Percentiles rank a stretch among this genome's conserved stretches.
phyloP scores from a whole-genome alignment of 2,329 filamentous ascomycete species.

The Penicillium frequentans region DNA sequence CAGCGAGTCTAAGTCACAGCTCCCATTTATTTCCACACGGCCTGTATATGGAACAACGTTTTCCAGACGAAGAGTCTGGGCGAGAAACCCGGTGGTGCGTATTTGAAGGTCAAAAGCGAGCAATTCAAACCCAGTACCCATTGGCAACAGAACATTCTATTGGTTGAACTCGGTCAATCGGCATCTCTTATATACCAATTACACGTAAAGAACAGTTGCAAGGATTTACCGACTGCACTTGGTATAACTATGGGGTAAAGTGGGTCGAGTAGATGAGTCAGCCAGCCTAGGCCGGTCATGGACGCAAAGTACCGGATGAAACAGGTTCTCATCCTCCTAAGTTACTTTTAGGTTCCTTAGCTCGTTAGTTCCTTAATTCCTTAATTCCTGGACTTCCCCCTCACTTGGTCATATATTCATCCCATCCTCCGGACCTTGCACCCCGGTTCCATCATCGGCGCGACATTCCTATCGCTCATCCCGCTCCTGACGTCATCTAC shows the following conservation, averaged over 20 bases:
- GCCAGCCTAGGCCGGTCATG: too few species aligned
- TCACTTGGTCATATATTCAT: not conserved
- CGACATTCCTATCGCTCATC: not conserved
- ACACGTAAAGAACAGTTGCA: too few species aligned
- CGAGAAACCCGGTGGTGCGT: not conserved
- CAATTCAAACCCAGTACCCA: not conserved
- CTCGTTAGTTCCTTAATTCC: not conserved
- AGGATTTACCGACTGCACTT: too few species aligned
- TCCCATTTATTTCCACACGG: not conserved
- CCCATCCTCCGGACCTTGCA: not conserved
- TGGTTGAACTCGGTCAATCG: too few species aligned
- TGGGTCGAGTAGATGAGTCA: too few species aligned
- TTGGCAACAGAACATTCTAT: too few species aligned
- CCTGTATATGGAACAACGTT: not conserved
- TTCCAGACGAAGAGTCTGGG: conserved; percentile 3
- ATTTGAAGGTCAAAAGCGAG: not conserved
- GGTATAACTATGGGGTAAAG: too few species aligned
- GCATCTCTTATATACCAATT: too few species aligned
- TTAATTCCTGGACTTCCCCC: not conserved
- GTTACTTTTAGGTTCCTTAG: too few species aligned
- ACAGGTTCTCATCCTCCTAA: too few species aligned
- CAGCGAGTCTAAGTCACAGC: not conserved
- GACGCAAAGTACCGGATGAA: too few species aligned
- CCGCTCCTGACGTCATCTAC: conserved; percentile 24
- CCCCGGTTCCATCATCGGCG: not conserved